A percentile compares a stretch with the other conserved stretches of the same genome.
These are phyloP conservation scores for Brasenia schreberi DNA, from an alignment of 164 flowering plant genomes.

Conservation along the genomic window DNA sequence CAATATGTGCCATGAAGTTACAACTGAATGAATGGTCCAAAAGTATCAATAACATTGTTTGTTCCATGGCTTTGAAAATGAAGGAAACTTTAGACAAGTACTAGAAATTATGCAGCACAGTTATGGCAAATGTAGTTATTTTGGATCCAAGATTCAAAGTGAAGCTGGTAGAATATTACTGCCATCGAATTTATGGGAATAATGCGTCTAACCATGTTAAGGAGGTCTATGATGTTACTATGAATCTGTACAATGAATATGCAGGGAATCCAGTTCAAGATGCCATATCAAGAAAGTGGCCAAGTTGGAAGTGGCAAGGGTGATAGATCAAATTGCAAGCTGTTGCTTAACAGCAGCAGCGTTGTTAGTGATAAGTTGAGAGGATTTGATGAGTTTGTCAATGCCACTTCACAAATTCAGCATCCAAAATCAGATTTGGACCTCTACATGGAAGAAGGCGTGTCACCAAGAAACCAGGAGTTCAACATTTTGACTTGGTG, in stretches of 20 bases:
- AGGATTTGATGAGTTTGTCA: conserved; percentile 2
- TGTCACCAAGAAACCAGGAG: conserved; percentile 3
- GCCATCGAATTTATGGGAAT: conserved; percentile 2
- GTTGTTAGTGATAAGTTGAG: not conserved
- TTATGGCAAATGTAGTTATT: conserved; percentile 3
- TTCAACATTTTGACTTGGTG: conserved; percentile 17
- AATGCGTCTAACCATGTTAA: not conserved
- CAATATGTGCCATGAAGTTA: not conserved
- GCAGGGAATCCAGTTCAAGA: not conserved
- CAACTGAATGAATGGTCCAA: not conserved
- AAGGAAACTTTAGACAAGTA: conserved; percentile 2
- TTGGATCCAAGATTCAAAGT: conserved; percentile 7
- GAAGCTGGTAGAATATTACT: conserved; percentile 5
- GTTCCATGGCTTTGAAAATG: conserved; percentile 3
- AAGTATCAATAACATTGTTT: not conserved
- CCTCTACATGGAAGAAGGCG: conserved; percentile 4
- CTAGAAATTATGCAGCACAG: not conserved
- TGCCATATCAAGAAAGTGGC: no score
- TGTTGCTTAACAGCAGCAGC: not conserved
- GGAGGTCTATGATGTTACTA: not conserved
- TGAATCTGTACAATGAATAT: conserved; percentile 5
- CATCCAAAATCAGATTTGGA: conserved; percentile 4
- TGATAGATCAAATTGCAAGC: not conserved
- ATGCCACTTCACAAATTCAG: not conserved
- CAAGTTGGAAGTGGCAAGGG: not conserved